Evolutionary conservation across 2,329 filamentous ascomycete species (phyloP).

Genomic region (Exophiala sideris): DNA sequence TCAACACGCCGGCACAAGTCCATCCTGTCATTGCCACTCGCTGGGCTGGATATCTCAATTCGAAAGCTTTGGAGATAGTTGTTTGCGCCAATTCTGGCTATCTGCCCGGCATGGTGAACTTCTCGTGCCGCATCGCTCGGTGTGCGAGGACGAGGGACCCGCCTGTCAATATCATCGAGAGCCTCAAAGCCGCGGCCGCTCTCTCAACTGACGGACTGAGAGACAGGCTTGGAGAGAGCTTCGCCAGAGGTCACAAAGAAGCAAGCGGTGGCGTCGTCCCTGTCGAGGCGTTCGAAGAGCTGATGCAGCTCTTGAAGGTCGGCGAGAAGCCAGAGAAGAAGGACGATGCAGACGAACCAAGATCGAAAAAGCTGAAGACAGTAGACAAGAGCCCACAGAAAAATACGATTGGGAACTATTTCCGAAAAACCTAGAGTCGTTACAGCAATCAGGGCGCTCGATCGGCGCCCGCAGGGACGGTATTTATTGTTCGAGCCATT

Average conservation of each 20-base stretch:
- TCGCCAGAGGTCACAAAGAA: slow-evolving; percentile 65
- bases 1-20: slow-evolving; percentile 59
- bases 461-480: not conserved
- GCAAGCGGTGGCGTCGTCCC: slow-evolving; percentile 64
- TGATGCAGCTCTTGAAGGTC: slow-evolving; percentile 58
- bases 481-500: not conserved
- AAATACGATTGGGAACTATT: slow-evolving; percentile 57
- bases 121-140: slow-evolving; percentile 61
- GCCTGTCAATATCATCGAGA: slow-evolving; percentile 62
- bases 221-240: slow-evolving; percentile 58
- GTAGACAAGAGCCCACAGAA: slow-evolving; percentile 42
- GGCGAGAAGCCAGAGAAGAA: slow-evolving; percentile 52
- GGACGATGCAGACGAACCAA: slow-evolving; percentile 32
- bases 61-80: slow-evolving; percentile 59
- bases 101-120: slow-evolving; percentile 61
- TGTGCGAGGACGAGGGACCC: slow-evolving; percentile 52
- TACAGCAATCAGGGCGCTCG: not conserved
- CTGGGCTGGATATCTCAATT: slow-evolving; percentile 61
- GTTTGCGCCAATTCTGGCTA: slow-evolving; percentile 67
- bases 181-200: slow-evolving; percentile 52
- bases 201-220: slow-evolving; percentile 39
- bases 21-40: slow-evolving; percentile 66
- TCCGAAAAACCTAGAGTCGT: slow-evolving; percentile 38
- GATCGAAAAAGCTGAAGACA: slow-evolving; percentile 35
- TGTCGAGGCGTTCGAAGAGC: slow-evolving; percentile 61